Base-by-base conservation (phyloP, 208 protist genomes). In the Strigomonas oncopelti region DNA sequence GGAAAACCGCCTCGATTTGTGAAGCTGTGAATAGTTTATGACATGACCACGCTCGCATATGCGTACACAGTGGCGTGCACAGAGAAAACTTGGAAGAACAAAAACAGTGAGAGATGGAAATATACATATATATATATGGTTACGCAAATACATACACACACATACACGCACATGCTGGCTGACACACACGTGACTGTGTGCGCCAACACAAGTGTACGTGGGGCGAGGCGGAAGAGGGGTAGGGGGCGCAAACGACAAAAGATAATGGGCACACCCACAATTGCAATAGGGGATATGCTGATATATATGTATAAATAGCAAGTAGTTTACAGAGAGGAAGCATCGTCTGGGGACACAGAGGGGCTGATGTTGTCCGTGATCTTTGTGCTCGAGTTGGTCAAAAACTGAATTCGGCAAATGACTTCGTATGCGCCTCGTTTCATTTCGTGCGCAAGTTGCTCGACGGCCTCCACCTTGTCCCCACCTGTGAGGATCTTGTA, bases 81-180 rank as follows among this genome's bases (percentile, higher is more conserved):
- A 36, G 80, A 88, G 69, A 98, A 98, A 54, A 98, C 93, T 5
- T 99, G 78, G 79, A 98, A 97, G 52, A 88, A 86, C 53, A 98
- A 72, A 60, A n/a, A 48, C 51, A 61, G 51, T 28, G 22, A 55
- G 51, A 28, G 51, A 28, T 1, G 22, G 4, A 29, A 29, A 55
- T 29, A 28, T 20, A 4, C 22, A 59, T 52, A 73, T 18, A 45
- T 14, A 45, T n/a, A n/a, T n/a, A n/a, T n/a, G n/a, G n/a, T n/a
- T n/a, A n/a, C n/a, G n/a, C n/a, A n/a, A n/a, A n/a, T n/a, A n/a
- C n/a, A n/a, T n/a, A n/a, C n/a, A n/a, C n/a, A n/a, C n/a, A n/a
- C n/a, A n/a, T n/a, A n/a, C n/a, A n/a, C n/a, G n/a, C n/a, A n/a
- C n/a, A n/a, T n/a, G n/a, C n/a, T n/a, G n/a, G n/a, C n/a, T n/a